A percentile compares a stretch with the other conserved stretches of the same genome.
phyloP scores from a whole-genome alignment of 768 basidiomycete species.

The Sutorius australiensis region DNA sequence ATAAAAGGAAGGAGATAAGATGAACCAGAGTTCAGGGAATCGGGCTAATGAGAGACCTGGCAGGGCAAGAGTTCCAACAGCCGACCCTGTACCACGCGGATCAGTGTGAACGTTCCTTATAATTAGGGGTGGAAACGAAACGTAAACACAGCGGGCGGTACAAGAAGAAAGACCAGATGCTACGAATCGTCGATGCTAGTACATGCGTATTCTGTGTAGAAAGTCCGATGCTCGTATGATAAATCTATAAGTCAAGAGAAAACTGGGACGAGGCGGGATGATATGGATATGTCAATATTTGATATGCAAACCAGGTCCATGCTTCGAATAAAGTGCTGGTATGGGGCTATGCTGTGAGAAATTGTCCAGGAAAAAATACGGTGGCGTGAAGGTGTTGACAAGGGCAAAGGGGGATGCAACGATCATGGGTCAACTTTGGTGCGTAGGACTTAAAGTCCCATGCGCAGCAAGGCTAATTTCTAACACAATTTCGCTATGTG shows the following conservation, averaged over 20 bases:
- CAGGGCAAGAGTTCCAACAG: neutral
- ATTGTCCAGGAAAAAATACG: neutral
- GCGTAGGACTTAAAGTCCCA: neutral
- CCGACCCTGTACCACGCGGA: neutral
- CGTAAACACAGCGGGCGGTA: conserved; percentile 3
- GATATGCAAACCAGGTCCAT: conserved; percentile 14
- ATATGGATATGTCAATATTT: conserved; percentile 5
- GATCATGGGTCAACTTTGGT: neutral
- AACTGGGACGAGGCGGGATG: neutral
- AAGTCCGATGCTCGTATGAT: conserved; percentile 11
- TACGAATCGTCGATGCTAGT: conserved; percentile 14
- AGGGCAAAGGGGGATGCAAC: neutral
- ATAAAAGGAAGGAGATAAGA: neutral
- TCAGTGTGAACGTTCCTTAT: conserved; percentile 2
- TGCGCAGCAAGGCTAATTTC: neutral
- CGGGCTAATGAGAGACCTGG: neutral
- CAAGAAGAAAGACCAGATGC: conserved; percentile 17
- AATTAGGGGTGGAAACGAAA: conserved; percentile 8
- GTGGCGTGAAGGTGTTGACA: neutral
- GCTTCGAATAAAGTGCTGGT: conserved; percentile 11
- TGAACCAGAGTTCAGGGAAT: conserved; percentile 4
- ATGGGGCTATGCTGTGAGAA: conserved; percentile 10
- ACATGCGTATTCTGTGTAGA: conserved; percentile 6
- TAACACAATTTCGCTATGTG: neutral
- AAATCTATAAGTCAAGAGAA: conserved; percentile 13